Base-by-base conservation (phyloP, 177 flowering plant species). In the Vitis hybrid region DNA sequence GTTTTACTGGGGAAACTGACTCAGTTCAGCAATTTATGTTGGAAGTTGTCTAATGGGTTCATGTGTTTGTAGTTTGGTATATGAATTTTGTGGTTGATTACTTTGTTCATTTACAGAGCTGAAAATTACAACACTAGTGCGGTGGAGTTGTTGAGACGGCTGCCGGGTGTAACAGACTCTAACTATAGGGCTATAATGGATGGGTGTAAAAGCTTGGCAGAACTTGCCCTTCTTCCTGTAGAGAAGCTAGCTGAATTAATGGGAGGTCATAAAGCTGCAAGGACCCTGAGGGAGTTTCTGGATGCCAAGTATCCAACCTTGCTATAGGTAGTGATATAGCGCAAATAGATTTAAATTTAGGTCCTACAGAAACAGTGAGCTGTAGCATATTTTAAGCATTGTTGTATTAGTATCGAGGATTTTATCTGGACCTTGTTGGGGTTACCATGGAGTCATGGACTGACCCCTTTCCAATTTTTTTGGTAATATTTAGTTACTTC, bases 51-150 rank as follows among this genome's bases (percentile, higher is more conserved):
- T 39, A 39, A 39, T 39, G 45, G 45, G 45, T 39, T 39, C 45
- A 39, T 62, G 29, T 26, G 29, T 26, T 26, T 26, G 29, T 26
- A 26, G 29, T 26, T 26, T 33, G 3, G 29, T 12, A 2, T 61
- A 18, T n/a, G 5, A 55, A 45, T 12, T 20, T 59, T n/a, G n/a
- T 52, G 16, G 16, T 19, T 59, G 67, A 56, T 50, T 60, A 22
- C 51, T 52, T 67, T 53, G 51, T 71, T 22, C 49, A 22, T 76
- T 65, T 29, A 6, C 84, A 95, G 99, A 85, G 97, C 97, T 51
- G 99, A 92, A 78, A 96, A 90, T 75, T 96, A 87, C 84, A 96
- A 93, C 75, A 96, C 97, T 31, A 83, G 95, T 11, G 98, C 99
- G 0, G 90, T 93, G 45, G 99, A 96, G 80, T 87, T 92, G 67